A percentile compares a stretch with the other conserved stretches of the same genome.
Conservation (phyloP, 75 land plant genomes). For the Sequoia sempervirens region DNA sequence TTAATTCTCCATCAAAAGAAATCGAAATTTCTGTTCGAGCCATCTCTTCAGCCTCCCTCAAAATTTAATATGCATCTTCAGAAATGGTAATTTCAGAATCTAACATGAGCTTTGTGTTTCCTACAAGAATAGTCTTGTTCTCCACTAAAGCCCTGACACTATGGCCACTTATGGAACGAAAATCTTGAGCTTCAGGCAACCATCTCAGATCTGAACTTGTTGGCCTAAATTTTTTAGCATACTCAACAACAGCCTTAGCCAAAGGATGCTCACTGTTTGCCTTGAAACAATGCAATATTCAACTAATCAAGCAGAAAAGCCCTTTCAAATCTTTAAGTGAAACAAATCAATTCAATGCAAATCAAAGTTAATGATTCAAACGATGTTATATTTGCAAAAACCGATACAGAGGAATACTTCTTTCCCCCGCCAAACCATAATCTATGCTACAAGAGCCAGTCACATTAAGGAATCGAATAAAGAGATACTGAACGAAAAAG, state of each 20-base stretch:
- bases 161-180: conserved; percentile 58
- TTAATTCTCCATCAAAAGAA: conserved; percentile 46
- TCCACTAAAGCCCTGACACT: conserved; percentile 59
- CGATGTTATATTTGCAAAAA: neutral
- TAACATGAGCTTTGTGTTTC: conserved; percentile 69
- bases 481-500: neutral
- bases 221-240: conserved; percentile 49
- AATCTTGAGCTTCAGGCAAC: conserved; percentile 41
- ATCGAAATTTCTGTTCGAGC: conserved; percentile 67
- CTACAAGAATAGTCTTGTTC: conserved; percentile 49
- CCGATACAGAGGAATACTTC: neutral
- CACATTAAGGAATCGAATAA: neutral
- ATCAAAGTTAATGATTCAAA: neutral
- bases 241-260: conserved; percentile 77
- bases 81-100: conserved; percentile 29
- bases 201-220: conserved; percentile 14
- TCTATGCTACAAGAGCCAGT: neutral
- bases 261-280: conserved; percentile 83
- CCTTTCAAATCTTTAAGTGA: neutral
- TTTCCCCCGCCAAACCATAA: neutral
- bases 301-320: conserved; percentile 3
- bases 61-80: conserved; percentile 40
- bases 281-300: conserved; percentile 25
- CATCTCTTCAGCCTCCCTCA: conserved; percentile 41
- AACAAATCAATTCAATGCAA: neutral